Conservation (phyloP, 75 land plant species). For the Pinus taeda region DNA sequence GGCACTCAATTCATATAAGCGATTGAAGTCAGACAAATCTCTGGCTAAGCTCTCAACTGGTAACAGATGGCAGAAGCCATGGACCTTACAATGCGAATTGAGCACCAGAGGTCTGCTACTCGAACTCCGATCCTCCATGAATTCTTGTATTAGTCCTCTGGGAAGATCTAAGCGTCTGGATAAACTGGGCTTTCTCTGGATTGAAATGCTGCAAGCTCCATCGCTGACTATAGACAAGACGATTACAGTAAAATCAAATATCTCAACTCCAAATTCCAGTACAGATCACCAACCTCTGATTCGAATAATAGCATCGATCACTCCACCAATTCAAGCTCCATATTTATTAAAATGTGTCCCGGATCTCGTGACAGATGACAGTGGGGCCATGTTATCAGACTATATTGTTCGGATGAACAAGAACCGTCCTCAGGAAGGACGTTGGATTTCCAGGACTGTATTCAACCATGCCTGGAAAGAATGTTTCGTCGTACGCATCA, state of each 20-base stretch:
- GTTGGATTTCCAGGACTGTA: constrained; percentile 91
- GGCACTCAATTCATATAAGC: constrained; percentile 51
- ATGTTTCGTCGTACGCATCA: constrained; percentile 81
- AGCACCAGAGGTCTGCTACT: constrained; percentile 60
- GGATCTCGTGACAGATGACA: constrained; percentile 88
- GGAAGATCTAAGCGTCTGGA: constrained; percentile 21
- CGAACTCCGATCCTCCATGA: constrained; percentile 34
- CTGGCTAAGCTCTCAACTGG: constrained; percentile 21
- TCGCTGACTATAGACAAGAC: constrained; percentile 45
- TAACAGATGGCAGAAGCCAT: constrained; percentile 56
- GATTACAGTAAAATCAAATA: constrained; percentile 13
- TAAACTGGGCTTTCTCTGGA: constrained; percentile 40
- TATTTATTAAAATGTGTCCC: constrained; percentile 84
- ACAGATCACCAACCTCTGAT: neutral
- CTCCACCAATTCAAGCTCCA: constrained; percentile 88
- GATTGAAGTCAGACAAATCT: constrained; percentile 52
- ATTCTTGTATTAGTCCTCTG: constrained; percentile 34
- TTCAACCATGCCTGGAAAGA: constrained; percentile 82
- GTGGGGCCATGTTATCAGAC: constrained; percentile 85
- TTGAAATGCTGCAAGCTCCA: constrained; percentile 54
- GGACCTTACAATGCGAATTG: constrained; percentile 72
- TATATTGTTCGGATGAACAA: constrained; percentile 57
- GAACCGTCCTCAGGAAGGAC: constrained; percentile 77
- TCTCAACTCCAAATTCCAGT: neutral
- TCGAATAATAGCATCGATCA: constrained; percentile 51